Evolutionary conservation across 192 early-diverging fungal species (phyloP).

Genomic region (Mortierella claussenii): DNA sequence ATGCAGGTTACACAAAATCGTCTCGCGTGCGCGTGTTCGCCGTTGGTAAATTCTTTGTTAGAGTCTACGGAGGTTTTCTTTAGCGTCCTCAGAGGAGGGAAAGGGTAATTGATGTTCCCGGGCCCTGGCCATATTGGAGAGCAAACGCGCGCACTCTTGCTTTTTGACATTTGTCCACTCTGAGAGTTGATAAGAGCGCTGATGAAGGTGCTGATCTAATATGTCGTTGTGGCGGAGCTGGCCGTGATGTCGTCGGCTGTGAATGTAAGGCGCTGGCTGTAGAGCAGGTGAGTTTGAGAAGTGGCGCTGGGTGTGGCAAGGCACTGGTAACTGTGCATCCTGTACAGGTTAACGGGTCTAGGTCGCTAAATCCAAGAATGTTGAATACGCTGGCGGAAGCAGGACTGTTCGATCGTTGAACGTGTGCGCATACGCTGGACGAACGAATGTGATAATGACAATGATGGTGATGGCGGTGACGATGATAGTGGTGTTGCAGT

Average conservation of each 20-base stretch:
- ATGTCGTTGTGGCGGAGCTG: conserved; percentile 9
- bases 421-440: neutral
- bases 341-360: too few relatives aligned
- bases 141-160: conserved; percentile 29
- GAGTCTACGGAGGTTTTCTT: conserved; percentile 36
- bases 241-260: neutral
- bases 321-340: too few relatives aligned
- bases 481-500: conserved; percentile 1
- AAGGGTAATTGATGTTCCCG: conserved; percentile 1
- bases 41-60: conserved; percentile 38
- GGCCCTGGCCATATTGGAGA: conserved; percentile 34
- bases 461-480: conserved; percentile 27
- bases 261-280: neutral
- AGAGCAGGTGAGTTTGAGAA: neutral
- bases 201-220: conserved; percentile 28
- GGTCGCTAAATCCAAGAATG: too few relatives aligned
- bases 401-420: neutral
- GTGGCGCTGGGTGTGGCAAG: too few relatives aligned
- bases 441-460: conserved; percentile 25
- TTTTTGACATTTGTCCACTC: conserved; percentile 48
- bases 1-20: conserved; percentile 41
- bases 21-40: conserved; percentile 35
- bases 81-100: conserved; percentile 23
- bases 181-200: conserved; percentile 23
- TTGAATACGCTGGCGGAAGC: neutral